Percentiles rank a stretch among this genome's conserved stretches.
These are phyloP conservation scores for Termitomyces sp. DNA, from an alignment of 768 basidiomycete genomes.

Conservation along the genomic window DNA sequence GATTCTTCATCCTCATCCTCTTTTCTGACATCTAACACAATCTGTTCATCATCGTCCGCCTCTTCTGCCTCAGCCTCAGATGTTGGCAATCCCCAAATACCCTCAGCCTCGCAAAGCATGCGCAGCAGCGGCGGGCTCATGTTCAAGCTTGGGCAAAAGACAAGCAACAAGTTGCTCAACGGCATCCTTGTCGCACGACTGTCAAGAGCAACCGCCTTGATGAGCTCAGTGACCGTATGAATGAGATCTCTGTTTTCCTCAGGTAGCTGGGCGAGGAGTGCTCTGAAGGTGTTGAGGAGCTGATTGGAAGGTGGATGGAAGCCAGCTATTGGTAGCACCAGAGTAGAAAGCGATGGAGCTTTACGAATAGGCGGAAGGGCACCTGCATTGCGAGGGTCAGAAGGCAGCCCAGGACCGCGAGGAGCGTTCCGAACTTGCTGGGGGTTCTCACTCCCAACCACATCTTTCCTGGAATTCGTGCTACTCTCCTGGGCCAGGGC, in stretches of 20 bases:
- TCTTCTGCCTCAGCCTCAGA: conserved; percentile 25
- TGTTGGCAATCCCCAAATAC: conserved; percentile 51
- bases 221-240: conserved; percentile 75
- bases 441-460: conserved; percentile 8
- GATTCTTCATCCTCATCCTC: conserved; percentile 22
- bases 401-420: conserved; percentile 16
- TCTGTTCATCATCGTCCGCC: conserved; percentile 19
- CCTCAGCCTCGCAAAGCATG: conserved; percentile 67
- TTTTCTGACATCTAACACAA: conserved; percentile 24
- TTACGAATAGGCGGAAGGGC: conserved; percentile 50
- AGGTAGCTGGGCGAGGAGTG: conserved; percentile 68
- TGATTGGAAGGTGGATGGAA: conserved; percentile 58
- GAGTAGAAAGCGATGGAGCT: conserved; percentile 76
- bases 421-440: conserved; percentile 11
- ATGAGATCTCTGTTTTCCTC: conserved; percentile 82
- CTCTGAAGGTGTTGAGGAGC: conserved; percentile 54
- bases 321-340: conserved; percentile 66
- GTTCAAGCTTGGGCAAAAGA: conserved; percentile 84
- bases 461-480: conserved; percentile 26
- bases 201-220: conserved; percentile 67
- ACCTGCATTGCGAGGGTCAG: conserved; percentile 24
- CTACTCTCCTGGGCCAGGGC: conserved; percentile 59
- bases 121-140: conserved; percentile 74
- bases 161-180: conserved; percentile 79
- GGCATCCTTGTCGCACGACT: conserved; percentile 88